Conservation (phyloP, 2,329 filamentous ascomycete species). For the Fusarium papillatum region DNA sequence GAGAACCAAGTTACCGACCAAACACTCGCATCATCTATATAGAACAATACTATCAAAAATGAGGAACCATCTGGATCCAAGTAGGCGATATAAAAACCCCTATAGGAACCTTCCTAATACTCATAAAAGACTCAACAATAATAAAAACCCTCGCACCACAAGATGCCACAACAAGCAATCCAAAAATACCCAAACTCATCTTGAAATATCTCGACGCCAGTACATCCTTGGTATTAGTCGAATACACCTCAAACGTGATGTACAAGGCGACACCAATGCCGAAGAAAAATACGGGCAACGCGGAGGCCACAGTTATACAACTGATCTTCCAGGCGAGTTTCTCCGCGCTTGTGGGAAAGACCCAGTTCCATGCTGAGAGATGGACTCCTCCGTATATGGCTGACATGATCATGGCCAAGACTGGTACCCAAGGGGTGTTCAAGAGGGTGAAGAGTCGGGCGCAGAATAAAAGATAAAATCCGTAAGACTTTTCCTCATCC, state of each 20-base stretch:
- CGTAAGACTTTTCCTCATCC: background rate
- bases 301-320: background rate
- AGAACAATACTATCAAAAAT: background rate
- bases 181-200: background rate
- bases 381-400: background rate
- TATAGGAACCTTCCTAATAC: conserved; percentile 5
- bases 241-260: background rate
- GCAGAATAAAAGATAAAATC: background rate
- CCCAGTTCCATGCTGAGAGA: background rate
- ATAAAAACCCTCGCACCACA: background rate
- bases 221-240: background rate
- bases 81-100: conserved; percentile 7
- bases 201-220: background rate
- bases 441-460: background rate
- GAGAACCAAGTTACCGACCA: background rate
- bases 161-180: background rate
- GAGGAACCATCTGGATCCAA: conserved; percentile 14
- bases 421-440: background rate
- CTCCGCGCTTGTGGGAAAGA: background rate
- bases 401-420: background rate
- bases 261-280: background rate
- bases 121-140: conserved; percentile 1
- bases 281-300: background rate
- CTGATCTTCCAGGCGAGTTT: background rate
- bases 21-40: background rate